Evolutionary conservation across 805 yeast species (phyloP), one percentile per base, ranked within the genome.

Genomic region (Lachancea lanzarotensis): DNA sequence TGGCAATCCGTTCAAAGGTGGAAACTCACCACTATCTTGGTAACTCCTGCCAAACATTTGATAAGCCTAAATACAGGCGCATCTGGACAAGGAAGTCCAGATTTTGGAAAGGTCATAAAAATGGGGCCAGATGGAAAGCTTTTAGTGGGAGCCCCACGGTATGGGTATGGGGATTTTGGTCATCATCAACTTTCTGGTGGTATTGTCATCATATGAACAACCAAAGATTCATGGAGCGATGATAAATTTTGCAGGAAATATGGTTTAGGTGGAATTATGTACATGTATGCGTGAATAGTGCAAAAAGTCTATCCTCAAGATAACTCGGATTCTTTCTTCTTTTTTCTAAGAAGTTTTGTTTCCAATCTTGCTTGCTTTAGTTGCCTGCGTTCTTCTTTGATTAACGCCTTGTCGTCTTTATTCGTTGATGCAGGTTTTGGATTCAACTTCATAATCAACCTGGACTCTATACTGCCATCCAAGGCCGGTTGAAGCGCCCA

Each of bases 61-160:
- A 25, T 43, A 17, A 30, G 45, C 25, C 37, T 40, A 25, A 51
- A 50, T 29, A 44, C 45, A 1, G 61, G 61, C 1, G 58, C 52
- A 3, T 32, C 39, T 0, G 60, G 56, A 1, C 58, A 56, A 20
- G 73, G 66, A 2, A 69, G 62, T 38, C 56, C 71, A 7, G 76
- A 73, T 16, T 76, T 73, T 56, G 82, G 81, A 2, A 52, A 59
- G 15, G 47, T 66, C 0, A 30, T 78, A 17, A 68, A 57, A 11
- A n/a, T 43, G 3, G 50, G 55, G 0, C 58, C 62, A 26, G 47
- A 52, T 8, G 53, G 53, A 17, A 44, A 45, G 35, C 25, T 75
- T 39, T 52, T 69, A 1, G 62, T 73, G 13, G 74, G 76, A 3
- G 63, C 68, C 52, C 68, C 71, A 7, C 56, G 55, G 18, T 65